phyloP scores from a whole-genome alignment of 164 flowering plant genomes.

The Vitis amurensis region DNA sequence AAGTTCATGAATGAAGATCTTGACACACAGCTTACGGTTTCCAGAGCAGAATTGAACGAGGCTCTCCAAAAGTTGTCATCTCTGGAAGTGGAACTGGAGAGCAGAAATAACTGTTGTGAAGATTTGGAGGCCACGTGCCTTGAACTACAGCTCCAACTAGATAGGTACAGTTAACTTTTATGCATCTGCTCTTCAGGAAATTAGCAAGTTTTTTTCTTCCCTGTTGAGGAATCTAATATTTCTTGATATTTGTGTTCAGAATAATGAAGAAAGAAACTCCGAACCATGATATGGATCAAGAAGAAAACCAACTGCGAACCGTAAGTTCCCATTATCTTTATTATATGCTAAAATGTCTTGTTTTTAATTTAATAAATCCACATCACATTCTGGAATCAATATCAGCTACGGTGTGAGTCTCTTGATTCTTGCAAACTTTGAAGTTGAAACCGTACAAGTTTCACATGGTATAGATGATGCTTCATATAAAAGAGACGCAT shows the following conservation, averaged over 20 bases:
- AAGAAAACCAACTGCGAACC: constrained; percentile 26
- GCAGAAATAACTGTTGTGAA: constrained; percentile 26
- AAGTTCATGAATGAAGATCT: constrained; percentile 28
- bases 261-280: constrained; percentile 17
- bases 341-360: not conserved
- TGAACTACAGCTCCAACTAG: constrained; percentile 38
- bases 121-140: constrained; percentile 31
- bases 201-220: not conserved
- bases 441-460: too few relatives aligned
- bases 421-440: too few relatives aligned
- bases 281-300: constrained; percentile 8
- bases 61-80: constrained; percentile 19
- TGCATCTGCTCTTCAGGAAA: not conserved
- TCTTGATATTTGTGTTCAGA: constrained; percentile 17
- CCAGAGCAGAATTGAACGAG: constrained; percentile 27
- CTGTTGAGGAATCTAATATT: not conserved
- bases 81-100: constrained; percentile 27
- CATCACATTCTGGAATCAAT: not conserved
- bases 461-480: too few relatives aligned
- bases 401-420: too few relatives aligned
- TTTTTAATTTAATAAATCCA: too few relatives aligned
- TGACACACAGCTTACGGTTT: constrained; percentile 27
- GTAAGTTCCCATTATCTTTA: constrained; percentile 22
- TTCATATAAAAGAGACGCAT: too few relatives aligned
- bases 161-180: constrained; percentile 20